A percentile compares a stretch with the other conserved stretches of the same genome.
Evolutionary conservation across 768 basidiomycete genomes (phyloP).

Genomic region (Lentinula guzmanii): DNA sequence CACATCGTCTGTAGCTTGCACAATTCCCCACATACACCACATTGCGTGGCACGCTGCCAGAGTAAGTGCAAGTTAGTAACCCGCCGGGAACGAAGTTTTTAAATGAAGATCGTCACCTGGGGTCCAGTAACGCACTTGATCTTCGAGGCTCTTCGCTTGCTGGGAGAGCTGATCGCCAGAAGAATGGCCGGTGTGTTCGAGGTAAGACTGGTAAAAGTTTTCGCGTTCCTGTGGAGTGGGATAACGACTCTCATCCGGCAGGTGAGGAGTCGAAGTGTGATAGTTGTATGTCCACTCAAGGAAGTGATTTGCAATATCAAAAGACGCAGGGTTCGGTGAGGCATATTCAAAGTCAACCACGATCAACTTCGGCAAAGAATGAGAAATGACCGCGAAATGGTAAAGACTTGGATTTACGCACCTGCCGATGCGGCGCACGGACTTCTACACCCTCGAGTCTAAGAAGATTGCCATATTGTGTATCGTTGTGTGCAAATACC

Average conservation of each 20-base stretch:
- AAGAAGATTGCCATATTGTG: constrained; percentile 92
- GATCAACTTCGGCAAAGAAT: constrained; percentile 54
- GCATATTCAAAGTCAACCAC: constrained; percentile 99
- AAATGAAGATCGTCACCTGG: constrained; percentile 26
- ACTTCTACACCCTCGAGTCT: constrained; percentile 53
- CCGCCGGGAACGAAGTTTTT: not conserved
- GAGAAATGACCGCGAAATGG: constrained; percentile 10
- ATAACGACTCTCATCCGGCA: constrained; percentile 59
- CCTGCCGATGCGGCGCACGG: constrained; percentile 70
- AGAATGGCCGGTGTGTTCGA: constrained; percentile 41
- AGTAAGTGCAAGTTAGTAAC: not conserved
- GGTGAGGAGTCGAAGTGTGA: constrained; percentile 60
- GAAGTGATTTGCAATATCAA: constrained; percentile 96
- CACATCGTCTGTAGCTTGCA: constrained; percentile 79
- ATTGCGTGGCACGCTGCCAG: constrained; percentile 69
- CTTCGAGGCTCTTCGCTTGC: constrained; percentile 55
- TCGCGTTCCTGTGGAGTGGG: constrained; percentile 67
- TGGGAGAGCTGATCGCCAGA: constrained; percentile 20
- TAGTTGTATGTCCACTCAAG: constrained; percentile 97
- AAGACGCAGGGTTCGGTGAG: constrained; percentile 84
- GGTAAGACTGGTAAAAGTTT: constrained; percentile 85
- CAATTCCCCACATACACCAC: constrained; percentile 95
- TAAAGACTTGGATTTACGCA: constrained; percentile 21
- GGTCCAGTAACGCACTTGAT: constrained; percentile 82
- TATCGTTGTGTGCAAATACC: constrained; percentile 90